Conservation (phyloP, 805 yeast genomes). For the Wickerhamomyces subpelliculosus region DNA sequence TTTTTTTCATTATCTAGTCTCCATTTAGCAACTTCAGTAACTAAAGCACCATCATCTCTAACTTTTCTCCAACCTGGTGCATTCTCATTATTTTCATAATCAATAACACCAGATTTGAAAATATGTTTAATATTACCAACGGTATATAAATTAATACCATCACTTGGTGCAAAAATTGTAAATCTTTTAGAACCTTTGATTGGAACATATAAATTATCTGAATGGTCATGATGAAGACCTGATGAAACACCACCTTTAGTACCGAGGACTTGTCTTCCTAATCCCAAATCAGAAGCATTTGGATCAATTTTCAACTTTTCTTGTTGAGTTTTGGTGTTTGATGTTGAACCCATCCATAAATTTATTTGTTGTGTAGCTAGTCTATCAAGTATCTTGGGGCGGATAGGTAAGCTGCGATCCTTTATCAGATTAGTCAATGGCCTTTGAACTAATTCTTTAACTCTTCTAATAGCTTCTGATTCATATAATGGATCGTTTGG, state of each 20-base stretch:
- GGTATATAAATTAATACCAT: slow-evolving; percentile 51
- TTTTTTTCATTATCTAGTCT: slow-evolving; percentile 25
- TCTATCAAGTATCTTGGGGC: slow-evolving; percentile 33
- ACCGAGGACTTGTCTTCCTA: slow-evolving; percentile 53
- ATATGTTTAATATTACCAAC: slow-evolving; percentile 53
- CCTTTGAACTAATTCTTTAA: slow-evolving; percentile 48
- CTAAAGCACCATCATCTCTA: slow-evolving; percentile 55
- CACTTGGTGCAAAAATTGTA: slow-evolving; percentile 59
- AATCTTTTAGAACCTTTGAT: slow-evolving; percentile 57
- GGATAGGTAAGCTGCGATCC: slow-evolving; percentile 27
- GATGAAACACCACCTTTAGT: slow-evolving; percentile 61
- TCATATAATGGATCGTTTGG: slow-evolving; percentile 21
- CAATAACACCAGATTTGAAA: slow-evolving; percentile 59
- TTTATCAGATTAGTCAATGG: slow-evolving; percentile 45
- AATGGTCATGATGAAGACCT: slow-evolving; percentile 77
- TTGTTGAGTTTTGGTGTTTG: slow-evolving; percentile 1
- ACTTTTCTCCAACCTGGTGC: slow-evolving; percentile 62
- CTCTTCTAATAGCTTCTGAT: slow-evolving; percentile 33
- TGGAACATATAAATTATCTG: slow-evolving; percentile 65
- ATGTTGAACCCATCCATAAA: slow-evolving; percentile 57
- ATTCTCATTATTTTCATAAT: slow-evolving; percentile 43
- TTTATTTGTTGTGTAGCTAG: slow-evolving; percentile 66
- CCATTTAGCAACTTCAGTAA: slow-evolving; percentile 42
- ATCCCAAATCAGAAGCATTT: slow-evolving; percentile 24
- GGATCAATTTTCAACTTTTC: slow-evolving; percentile 13